Conservation (phyloP, 495 filamentous ascomycete genomes). For the Penicillium dipodomyicola region DNA sequence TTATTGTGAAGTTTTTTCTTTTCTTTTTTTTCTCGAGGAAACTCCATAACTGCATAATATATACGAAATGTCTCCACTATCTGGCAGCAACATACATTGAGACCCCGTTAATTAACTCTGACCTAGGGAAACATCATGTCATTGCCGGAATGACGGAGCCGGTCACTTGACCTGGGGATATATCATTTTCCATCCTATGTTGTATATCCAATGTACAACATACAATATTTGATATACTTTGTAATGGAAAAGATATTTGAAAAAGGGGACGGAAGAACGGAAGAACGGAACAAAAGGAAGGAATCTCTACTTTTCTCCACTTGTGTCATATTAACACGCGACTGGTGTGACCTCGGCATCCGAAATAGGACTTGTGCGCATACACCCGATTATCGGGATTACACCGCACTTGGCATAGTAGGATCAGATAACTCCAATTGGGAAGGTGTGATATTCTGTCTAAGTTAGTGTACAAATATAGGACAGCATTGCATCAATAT, state of each 20-base stretch:
- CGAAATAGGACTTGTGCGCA: background rate
- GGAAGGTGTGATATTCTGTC: background rate
- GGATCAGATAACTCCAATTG: constrained; percentile 4
- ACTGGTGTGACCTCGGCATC: constrained; percentile 8
- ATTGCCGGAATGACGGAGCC: constrained; percentile 1
- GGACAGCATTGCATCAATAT: background rate
- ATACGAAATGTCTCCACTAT: background rate
- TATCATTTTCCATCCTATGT: constrained; percentile 3
- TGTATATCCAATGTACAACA: too few species aligned
- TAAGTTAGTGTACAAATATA: background rate
- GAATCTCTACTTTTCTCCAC: background rate
- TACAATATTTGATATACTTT: background rate
- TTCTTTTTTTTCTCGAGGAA: background rate
- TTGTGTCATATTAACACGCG: constrained; percentile 3
- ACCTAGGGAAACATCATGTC: background rate
- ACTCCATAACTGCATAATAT: background rate
- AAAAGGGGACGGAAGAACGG: background rate
- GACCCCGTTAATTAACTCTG: constrained; percentile 1
- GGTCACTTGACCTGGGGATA: constrained; percentile 3
- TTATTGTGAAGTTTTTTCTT: background rate
- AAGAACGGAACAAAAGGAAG: background rate
- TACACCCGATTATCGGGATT: constrained; percentile 8
- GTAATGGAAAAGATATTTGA: background rate
- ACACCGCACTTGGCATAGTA: background rate
- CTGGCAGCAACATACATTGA: constrained; percentile 7